A percentile compares a stretch with the other conserved stretches of the same genome.
phyloP scores from a whole-genome alignment of 2,329 filamentous ascomycete species.

The Ilyonectria sp. region DNA sequence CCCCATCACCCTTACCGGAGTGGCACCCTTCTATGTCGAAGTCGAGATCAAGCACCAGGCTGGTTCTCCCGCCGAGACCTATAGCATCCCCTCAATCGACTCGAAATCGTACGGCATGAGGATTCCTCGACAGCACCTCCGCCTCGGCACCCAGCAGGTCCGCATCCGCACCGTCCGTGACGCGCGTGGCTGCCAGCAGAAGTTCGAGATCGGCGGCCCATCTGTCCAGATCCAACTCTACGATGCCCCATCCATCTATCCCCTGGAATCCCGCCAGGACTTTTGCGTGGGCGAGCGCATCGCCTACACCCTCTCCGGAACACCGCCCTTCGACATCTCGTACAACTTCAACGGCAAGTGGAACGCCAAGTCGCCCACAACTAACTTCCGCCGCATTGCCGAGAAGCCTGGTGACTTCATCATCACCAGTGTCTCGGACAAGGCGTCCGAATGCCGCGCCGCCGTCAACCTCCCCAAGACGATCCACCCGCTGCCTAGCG shows the following conservation, averaged over 20 bases:
- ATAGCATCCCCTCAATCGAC: constrained; percentile 85
- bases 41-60: constrained; percentile 94
- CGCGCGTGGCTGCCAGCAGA: constrained; percentile 86
- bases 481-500: constrained; percentile 93
- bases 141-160: constrained; percentile 90
- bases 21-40: constrained; percentile 91
- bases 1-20: constrained; percentile 86
- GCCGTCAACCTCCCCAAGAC: constrained; percentile 83
- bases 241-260: constrained; percentile 91
- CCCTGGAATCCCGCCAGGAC: constrained; percentile 86
- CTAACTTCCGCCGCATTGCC: constrained; percentile 92
- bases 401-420: constrained; percentile 91
- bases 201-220: constrained; percentile 78
- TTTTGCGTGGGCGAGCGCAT: constrained; percentile 97
- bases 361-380: constrained; percentile 84
- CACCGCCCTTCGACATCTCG: constrained; percentile 91
- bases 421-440: constrained; percentile 90
- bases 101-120: constrained; percentile 82
- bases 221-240: constrained; percentile 93
- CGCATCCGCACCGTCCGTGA: constrained; percentile 93
- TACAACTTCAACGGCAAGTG: constrained; percentile 90
- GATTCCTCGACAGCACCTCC: constrained; percentile 87
- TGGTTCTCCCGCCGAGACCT: constrained; percentile 82
- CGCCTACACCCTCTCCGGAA: constrained; percentile 91
- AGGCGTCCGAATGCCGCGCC: constrained; percentile 89